Evolutionary conservation across 1,284 basidiomycete genomes (phyloP).

Genomic region (Trametes pubescens): DNA sequence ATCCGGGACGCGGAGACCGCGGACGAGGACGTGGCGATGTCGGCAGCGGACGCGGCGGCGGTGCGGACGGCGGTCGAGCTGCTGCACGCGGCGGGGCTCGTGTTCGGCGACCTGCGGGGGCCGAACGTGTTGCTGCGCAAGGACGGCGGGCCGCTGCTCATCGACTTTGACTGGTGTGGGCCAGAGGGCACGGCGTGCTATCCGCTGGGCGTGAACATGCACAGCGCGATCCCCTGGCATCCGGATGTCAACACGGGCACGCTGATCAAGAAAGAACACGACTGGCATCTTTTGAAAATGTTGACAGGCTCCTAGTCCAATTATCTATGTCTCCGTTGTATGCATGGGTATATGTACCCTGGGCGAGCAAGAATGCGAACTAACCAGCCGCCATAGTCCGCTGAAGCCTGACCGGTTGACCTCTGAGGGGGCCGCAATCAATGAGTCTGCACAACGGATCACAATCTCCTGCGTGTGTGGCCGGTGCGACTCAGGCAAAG

Average conservation of each 20-base stretch:
- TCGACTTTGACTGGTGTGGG: constrained; percentile 41
- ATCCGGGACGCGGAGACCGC: constrained; percentile 13
- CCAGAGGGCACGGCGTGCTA: constrained; percentile 26
- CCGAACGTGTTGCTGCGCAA: constrained; percentile 32
- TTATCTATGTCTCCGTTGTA: too few species aligned
- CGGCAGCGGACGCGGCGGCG: background rate
- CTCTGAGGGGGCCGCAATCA: too few species aligned
- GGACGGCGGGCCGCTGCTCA: constrained; percentile 26
- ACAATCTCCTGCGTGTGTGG: too few species aligned
- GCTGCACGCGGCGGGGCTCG: constrained; percentile 33
- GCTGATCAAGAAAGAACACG: constrained; percentile 21
- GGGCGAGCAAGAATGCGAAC: too few species aligned
- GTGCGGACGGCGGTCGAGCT: constrained; percentile 19
- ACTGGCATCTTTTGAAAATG: constrained; percentile 3
- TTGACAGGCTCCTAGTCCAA: too few species aligned
- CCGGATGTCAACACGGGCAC: constrained; percentile 10
- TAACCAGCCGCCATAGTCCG: too few species aligned
- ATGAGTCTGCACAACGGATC: too few species aligned
- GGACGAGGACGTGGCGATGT: background rate
- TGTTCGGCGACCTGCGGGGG: constrained; percentile 37
- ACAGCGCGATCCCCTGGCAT: constrained; percentile 15
- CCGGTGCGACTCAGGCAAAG: too few species aligned
- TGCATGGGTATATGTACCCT: too few species aligned
- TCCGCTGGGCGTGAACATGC: constrained; percentile 18
- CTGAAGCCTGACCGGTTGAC: too few species aligned